Conservation (phyloP, 2,329 filamentous ascomycete genomes). For the Aspergillus latus region DNA sequence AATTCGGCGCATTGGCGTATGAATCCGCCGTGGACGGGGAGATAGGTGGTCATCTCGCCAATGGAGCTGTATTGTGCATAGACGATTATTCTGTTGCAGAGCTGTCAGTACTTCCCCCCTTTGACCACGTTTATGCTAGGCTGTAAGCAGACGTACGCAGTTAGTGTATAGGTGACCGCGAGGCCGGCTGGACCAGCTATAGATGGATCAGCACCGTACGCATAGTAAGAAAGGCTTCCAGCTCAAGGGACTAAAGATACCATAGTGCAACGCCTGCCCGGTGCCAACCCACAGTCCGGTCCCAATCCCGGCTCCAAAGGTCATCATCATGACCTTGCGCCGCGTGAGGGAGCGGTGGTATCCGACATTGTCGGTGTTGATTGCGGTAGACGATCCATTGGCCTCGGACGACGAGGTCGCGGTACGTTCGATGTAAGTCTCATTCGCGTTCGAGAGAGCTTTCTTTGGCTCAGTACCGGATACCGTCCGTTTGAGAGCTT, state of each 20-base stretch:
- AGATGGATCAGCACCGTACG: slow-evolving; percentile 1
- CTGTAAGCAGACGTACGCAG: slow-evolving; percentile 21
- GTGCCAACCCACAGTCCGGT: slow-evolving; percentile 40
- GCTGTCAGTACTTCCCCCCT: neutral
- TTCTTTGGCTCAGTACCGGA: neutral
- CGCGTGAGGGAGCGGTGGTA: slow-evolving; percentile 33
- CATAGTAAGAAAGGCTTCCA: no score
- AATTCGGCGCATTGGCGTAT: slow-evolving; percentile 32
- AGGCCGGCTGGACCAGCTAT: slow-evolving; percentile 33
- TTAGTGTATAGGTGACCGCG: slow-evolving; percentile 35
- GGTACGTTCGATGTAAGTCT: neutral
- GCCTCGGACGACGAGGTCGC: slow-evolving; percentile 5
- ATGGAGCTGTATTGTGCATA: slow-evolving; percentile 36
- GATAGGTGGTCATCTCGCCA: slow-evolving; percentile 32
- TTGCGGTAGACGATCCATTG: neutral
- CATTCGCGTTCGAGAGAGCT: neutral
- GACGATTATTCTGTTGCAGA: slow-evolving; percentile 28
- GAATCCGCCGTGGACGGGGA: slow-evolving; percentile 36
- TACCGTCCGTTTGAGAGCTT: neutral
- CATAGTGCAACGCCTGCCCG: slow-evolving; percentile 35
- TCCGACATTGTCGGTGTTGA: slow-evolving; percentile 23
- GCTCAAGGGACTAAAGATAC: slow-evolving; percentile 12
- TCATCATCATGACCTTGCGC: slow-evolving; percentile 42
- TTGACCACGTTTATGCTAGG: neutral
- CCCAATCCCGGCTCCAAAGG: slow-evolving; percentile 38